Evolutionary conservation across 2,329 filamentous ascomycete species (phyloP).

Genomic region (Fusarium secorum): DNA sequence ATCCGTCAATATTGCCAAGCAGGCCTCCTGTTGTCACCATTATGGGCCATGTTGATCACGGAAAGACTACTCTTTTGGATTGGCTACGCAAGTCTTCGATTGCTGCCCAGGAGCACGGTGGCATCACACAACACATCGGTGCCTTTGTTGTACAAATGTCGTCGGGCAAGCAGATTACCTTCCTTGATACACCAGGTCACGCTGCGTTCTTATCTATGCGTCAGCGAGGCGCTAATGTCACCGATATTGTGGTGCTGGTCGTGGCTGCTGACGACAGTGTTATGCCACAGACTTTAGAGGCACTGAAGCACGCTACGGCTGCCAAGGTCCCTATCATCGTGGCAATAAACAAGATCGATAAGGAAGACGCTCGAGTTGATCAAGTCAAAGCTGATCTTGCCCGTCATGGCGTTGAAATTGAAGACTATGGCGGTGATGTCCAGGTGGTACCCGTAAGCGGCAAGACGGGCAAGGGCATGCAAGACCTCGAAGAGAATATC

Average conservation of each 20-base stretch:
- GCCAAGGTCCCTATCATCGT: slow-evolving; percentile 96
- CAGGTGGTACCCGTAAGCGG: slow-evolving; percentile 92
- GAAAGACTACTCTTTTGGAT: slow-evolving; percentile 95
- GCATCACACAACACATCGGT: slow-evolving; percentile 98
- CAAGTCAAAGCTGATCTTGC: slow-evolving; percentile 89
- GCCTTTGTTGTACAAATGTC: slow-evolving; percentile 92
- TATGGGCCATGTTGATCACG: slow-evolving; percentile 99
- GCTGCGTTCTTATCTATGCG: slow-evolving; percentile 96
- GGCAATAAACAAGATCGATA: slow-evolving; percentile 97
- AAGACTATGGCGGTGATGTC: slow-evolving; percentile 94
- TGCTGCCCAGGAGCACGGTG: slow-evolving; percentile 89
- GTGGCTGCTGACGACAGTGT: slow-evolving; percentile 97
- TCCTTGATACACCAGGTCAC: slow-evolving; percentile 95
- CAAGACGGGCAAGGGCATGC: slow-evolving; percentile 92
- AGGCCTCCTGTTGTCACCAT: slow-evolving; percentile 96
- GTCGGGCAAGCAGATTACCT: slow-evolving; percentile 89
- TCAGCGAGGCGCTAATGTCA: slow-evolving; percentile 92
- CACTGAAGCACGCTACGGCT: slow-evolving; percentile 87
- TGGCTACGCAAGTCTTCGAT: slow-evolving; percentile 93
- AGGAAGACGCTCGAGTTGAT: slow-evolving; percentile 80
- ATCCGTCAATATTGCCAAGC: slow-evolving; percentile 71
- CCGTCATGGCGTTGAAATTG: slow-evolving; percentile 84
- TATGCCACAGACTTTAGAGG: slow-evolving; percentile 95
- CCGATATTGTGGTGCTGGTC: slow-evolving; percentile 94
- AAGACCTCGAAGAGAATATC: slow-evolving; percentile 89